A percentile compares a stretch with the other conserved stretches of the same genome.
Evolutionary conservation across 768 basidiomycete genomes (phyloP).

Genomic region (Thelephora ganbajun): DNA sequence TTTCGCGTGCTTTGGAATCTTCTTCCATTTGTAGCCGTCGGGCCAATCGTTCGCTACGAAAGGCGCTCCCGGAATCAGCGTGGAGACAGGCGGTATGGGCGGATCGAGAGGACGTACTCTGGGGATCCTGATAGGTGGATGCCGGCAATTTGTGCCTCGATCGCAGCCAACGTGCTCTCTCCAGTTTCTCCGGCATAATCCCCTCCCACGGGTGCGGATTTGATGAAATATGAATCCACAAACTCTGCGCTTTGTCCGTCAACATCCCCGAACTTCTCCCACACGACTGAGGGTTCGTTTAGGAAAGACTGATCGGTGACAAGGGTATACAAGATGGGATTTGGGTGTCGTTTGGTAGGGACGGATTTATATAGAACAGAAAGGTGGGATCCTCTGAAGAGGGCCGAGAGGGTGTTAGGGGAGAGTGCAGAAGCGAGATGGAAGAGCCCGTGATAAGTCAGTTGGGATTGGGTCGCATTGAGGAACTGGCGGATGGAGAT

Average conservation of each 20-base stretch:
- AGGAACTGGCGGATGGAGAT: constrained; percentile 56
- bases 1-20: constrained; percentile 29
- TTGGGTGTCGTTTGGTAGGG: constrained; percentile 7
- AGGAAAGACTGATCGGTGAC: constrained; percentile 79
- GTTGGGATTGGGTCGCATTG: constrained; percentile 58
- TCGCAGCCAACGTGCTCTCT: constrained; percentile 39
- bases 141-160: constrained; percentile 30
- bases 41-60: constrained; percentile 49
- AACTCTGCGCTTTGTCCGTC: constrained; percentile 70
- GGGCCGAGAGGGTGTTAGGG: constrained; percentile 56
- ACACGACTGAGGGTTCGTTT: constrained; percentile 66
- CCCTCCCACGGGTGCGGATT: constrained; percentile 57
- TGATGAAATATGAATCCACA: constrained; percentile 58
- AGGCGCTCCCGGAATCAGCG: neutral
- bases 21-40: constrained; percentile 72
- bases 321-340: constrained; percentile 58
- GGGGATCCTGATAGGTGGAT: constrained; percentile 30
- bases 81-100: constrained; percentile 2
- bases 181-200: constrained; percentile 68
- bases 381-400: constrained; percentile 85
- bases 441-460: constrained; percentile 84
- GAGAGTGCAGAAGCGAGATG: constrained; percentile 40
- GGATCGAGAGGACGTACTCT: constrained; percentile 36
- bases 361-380: constrained; percentile 65
- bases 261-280: constrained; percentile 84